A percentile compares a stretch with the other conserved stretches of the same genome.
Evolutionary conservation across 371 early-diverging fungal species (phyloP).

Genomic region (Zopfochytrium polystomum): DNA sequence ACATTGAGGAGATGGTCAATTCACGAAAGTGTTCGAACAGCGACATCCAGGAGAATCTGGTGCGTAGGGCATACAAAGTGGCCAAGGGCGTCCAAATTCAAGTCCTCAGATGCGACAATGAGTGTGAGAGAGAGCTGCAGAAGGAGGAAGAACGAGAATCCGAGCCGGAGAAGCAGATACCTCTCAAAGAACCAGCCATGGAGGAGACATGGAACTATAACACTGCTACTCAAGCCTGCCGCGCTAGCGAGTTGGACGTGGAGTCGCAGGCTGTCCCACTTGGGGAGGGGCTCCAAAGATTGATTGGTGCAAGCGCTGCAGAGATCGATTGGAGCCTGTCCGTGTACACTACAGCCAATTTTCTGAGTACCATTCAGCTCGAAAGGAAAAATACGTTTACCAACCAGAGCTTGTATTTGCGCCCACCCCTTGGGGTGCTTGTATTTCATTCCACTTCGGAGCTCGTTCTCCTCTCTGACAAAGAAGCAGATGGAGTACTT

Average conservation of each 20-base stretch:
- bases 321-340: background rate
- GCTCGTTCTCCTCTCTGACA: slow-evolving; percentile 17
- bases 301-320: background rate
- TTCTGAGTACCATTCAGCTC: slow-evolving; percentile 3
- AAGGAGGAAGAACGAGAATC: slow-evolving; percentile 11
- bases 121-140: slow-evolving; percentile 21
- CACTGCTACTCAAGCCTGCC: background rate
- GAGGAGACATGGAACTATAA: slow-evolving; percentile 13
- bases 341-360: slow-evolving; percentile 6
- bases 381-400: background rate
- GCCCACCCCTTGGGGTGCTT: background rate
- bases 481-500: slow-evolving; percentile 18
- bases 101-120: slow-evolving; percentile 6
- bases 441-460: background rate
- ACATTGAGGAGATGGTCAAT: background rate
- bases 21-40: background rate
- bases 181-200: background rate
- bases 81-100: slow-evolving; percentile 11
- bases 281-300: background rate
- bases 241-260: background rate
- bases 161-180: background rate
- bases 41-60: background rate
- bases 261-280: background rate
- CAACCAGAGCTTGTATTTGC: background rate
- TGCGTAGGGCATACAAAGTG: background rate